Evolutionary conservation across 768 basidiomycete species (phyloP).

Genomic region (Hortiboletus campestris): DNA sequence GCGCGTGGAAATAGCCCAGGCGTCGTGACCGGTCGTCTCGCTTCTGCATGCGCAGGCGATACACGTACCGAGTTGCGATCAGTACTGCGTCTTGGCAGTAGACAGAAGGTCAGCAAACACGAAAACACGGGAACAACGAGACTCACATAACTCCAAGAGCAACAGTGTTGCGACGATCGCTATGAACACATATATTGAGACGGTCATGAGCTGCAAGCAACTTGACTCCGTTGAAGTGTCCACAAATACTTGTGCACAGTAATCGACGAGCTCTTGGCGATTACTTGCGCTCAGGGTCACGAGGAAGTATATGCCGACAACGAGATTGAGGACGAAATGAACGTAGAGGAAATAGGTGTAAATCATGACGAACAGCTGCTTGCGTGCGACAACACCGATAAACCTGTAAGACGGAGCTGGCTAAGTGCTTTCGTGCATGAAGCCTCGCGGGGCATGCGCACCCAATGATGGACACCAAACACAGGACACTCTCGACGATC

Average conservation of each 20-base stretch:
- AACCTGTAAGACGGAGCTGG: conserved; percentile 39
- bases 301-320: conserved; percentile 51
- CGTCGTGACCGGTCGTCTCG: conserved; percentile 36
- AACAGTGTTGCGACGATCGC: conserved; percentile 45
- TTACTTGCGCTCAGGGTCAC: conserved; percentile 47
- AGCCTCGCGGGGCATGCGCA: conserved; percentile 22
- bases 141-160: conserved; percentile 57
- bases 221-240: conserved; percentile 41
- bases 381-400: conserved; percentile 60
- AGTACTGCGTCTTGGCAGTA: conserved; percentile 46
- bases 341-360: conserved; percentile 57
- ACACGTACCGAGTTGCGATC: conserved; percentile 53
- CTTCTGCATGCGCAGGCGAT: conserved; percentile 52
- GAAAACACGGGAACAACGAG: background rate
- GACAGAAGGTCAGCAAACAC: conserved; percentile 2
- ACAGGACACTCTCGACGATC: conserved; percentile 52
- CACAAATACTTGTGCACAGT: conserved; percentile 46
- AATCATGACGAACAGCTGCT: conserved; percentile 55
- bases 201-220: conserved; percentile 42
- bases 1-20: conserved; percentile 32
- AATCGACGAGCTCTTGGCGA: conserved; percentile 38
- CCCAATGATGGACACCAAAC: conserved; percentile 57
- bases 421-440: background rate
- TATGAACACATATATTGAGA: conserved; percentile 47
- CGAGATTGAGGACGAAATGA: conserved; percentile 56